Conservation (phyloP, 768 basidiomycete species). For the Clitopilus hobsonii region DNA sequence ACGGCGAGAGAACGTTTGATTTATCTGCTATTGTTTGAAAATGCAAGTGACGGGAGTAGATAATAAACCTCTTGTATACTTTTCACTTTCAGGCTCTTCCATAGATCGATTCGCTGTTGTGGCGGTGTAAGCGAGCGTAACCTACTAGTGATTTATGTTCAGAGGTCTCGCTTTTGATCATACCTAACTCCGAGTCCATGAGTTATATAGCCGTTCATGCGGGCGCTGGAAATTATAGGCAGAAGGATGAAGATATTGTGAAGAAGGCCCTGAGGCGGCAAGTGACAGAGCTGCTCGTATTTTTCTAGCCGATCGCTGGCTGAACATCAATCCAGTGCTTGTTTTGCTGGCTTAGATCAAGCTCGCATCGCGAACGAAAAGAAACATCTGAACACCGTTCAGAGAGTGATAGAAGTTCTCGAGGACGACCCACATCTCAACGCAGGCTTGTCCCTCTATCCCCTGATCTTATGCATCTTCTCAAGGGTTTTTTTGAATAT, state of each 20-base stretch:
- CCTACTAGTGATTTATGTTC: too few relatives aligned
- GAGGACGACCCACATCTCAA: constrained; percentile 70
- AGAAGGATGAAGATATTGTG: constrained; percentile 41
- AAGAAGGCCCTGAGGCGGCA: constrained; percentile 56
- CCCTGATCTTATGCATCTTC: neutral
- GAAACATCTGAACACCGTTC: constrained; percentile 28
- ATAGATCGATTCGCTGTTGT: neutral
- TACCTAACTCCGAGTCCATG: constrained; percentile 11
- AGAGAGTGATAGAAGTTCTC: constrained; percentile 48
- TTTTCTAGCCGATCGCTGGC: neutral
- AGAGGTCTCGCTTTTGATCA: constrained; percentile 2
- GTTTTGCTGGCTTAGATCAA: neutral
- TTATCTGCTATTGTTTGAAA: constrained; percentile 51
- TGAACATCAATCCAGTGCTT: neutral
- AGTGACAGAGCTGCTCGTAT: constrained; percentile 7
- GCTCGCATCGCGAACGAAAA: neutral
- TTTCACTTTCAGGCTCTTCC: neutral
- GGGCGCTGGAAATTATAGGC: constrained; percentile 67
- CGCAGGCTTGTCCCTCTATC: constrained; percentile 44
- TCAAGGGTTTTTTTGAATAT: neutral
- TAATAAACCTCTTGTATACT: too few relatives aligned
- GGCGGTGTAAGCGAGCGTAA: too few relatives aligned
- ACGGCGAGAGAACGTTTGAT: constrained; percentile 58
- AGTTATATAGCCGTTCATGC: constrained; percentile 65
- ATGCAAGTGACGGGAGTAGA: neutral